Percentiles rank a stretch among this genome's conserved stretches.
These are phyloP conservation scores for Beauveria scarabaeidicola DNA, from an alignment of 2,329 filamentous ascomycete species.

Conservation along the genomic window DNA sequence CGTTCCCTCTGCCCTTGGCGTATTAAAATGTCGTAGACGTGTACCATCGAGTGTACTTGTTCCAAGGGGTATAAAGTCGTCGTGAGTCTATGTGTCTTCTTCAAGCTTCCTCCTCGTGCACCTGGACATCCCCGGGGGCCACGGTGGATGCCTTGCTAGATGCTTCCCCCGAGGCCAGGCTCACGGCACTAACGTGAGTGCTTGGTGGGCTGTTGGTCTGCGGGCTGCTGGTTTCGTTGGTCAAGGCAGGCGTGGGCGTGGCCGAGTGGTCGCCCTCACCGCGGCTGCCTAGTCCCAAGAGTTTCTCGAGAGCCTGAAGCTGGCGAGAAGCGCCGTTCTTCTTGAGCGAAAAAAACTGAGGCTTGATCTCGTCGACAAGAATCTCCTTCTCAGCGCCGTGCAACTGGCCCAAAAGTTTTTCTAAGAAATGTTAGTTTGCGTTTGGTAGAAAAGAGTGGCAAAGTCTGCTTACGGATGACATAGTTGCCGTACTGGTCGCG, in stretches of 20 bases:
- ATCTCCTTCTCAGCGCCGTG: constrained; percentile 49
- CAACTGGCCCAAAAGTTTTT: constrained; percentile 66
- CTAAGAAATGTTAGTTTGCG: constrained; percentile 34
- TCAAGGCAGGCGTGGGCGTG: constrained; percentile 57
- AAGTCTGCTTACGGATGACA: constrained; percentile 68
- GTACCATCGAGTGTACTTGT: constrained; percentile 12
- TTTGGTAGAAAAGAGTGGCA: constrained; percentile 19
- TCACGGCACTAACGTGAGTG: constrained; percentile 48
- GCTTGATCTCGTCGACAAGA: constrained; percentile 56
- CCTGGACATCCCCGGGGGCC: constrained; percentile 14
- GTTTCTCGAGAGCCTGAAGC: constrained; percentile 28
- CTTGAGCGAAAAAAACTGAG: constrained; percentile 53
- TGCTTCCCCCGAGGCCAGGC: constrained; percentile 25
- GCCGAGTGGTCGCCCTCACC: constrained; percentile 35
- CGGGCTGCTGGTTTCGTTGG: constrained; percentile 60
- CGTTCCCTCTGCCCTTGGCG: constrained; percentile 6
- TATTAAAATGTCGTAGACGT: constrained; percentile 17
- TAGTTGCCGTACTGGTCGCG: constrained; percentile 93
- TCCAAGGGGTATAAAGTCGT: constrained; percentile 10
- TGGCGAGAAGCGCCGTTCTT: constrained; percentile 59
- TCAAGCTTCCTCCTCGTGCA: constrained; percentile 26
- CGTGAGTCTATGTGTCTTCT: constrained; percentile 5
- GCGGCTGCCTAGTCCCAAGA: constrained; percentile 19
- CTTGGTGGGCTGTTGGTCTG: constrained; percentile 59
- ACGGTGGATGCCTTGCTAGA: constrained; percentile 17